Percentiles rank a stretch among this genome's conserved stretches.
Conservation (phyloP, 176 grass and related monocot genomes). For the Pontederia crassipes region DNA sequence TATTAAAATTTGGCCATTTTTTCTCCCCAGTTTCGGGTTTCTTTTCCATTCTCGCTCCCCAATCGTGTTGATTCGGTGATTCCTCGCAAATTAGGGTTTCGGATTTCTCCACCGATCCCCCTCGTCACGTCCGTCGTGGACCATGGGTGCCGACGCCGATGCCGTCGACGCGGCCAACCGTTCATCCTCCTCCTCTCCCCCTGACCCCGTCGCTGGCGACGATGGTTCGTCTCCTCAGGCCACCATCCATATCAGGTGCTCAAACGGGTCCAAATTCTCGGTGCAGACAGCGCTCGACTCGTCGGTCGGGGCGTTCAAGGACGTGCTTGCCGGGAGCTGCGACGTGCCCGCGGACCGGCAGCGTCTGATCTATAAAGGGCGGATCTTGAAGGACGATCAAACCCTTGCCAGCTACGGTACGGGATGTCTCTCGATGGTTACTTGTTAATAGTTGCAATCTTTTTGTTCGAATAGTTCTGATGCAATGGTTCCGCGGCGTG, state of each 20-base stretch:
- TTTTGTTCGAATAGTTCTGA: not conserved
- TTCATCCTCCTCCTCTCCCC: too few species aligned
- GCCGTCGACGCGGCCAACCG: not conserved
- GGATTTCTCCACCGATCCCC: not conserved
- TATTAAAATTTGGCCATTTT: too few species aligned
- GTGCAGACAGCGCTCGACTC: not conserved
- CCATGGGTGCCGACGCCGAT: not conserved
- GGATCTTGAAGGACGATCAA: constrained; percentile 4
- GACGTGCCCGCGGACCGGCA: not conserved
- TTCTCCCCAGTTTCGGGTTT: too few species aligned
- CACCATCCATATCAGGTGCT: not conserved
- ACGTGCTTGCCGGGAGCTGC: not conserved
- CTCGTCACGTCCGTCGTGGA: not conserved
- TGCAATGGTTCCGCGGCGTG: too few species aligned
- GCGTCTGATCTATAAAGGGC: constrained; percentile 2
- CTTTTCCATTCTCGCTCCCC: too few species aligned
- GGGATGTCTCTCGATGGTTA: too few species aligned
- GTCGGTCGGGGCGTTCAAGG: not conserved
- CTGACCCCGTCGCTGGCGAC: not conserved
- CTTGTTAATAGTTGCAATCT: not conserved
- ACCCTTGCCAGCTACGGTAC: not conserved
- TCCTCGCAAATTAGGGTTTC: not conserved
- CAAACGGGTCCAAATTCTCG: not conserved
- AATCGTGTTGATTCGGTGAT: not conserved
- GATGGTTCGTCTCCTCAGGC: not conserved